A percentile compares a stretch with the other conserved stretches of the same genome.
These are phyloP conservation scores for Globisporangium cystogenes DNA, from an alignment of 352 stramenopile genomes.

Conservation along the genomic window DNA sequence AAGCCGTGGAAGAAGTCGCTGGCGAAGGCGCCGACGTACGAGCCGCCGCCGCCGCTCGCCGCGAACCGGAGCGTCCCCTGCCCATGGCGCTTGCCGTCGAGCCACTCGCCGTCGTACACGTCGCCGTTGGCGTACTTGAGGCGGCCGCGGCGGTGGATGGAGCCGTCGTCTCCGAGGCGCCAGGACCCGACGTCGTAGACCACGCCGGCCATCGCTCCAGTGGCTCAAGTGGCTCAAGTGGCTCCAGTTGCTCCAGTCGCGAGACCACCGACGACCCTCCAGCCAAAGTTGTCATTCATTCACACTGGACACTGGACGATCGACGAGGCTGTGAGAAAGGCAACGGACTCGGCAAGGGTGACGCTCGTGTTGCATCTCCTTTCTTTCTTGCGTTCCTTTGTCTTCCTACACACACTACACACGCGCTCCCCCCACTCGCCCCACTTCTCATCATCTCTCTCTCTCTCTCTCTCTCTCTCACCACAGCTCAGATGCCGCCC, in stretches of 20 bases:
- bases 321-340: too few relatives aligned
- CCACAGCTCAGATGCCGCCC: constrained; percentile 51
- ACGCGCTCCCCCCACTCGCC: too few relatives aligned
- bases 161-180: constrained; percentile 64
- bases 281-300: too few relatives aligned
- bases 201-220: constrained; percentile 23
- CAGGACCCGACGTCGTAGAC: constrained; percentile 66
- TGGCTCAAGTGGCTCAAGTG: too few relatives aligned
- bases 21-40: constrained; percentile 53
- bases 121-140: constrained; percentile 75
- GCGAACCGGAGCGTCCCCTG: constrained; percentile 48
- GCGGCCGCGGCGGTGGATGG: constrained; percentile 60
- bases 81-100: constrained; percentile 72
- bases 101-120: constrained; percentile 83
- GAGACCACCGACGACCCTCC: too few relatives aligned
- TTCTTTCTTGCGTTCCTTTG: too few relatives aligned
- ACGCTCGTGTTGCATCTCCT: too few relatives aligned
- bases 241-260: too few relatives aligned
- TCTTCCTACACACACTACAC: too few relatives aligned
- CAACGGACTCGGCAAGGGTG: constrained; percentile 29
- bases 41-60: constrained; percentile 14
- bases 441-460: too few relatives aligned
- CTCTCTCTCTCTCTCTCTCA: too few relatives aligned
- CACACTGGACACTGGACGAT: too few relatives aligned
- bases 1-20: constrained; percentile 59